Evolutionary conservation across 2,329 filamentous ascomycete genomes (phyloP), one percentile per base, ranked within the genome.

Genomic region (Byssoonygena ceratinophila): DNA sequence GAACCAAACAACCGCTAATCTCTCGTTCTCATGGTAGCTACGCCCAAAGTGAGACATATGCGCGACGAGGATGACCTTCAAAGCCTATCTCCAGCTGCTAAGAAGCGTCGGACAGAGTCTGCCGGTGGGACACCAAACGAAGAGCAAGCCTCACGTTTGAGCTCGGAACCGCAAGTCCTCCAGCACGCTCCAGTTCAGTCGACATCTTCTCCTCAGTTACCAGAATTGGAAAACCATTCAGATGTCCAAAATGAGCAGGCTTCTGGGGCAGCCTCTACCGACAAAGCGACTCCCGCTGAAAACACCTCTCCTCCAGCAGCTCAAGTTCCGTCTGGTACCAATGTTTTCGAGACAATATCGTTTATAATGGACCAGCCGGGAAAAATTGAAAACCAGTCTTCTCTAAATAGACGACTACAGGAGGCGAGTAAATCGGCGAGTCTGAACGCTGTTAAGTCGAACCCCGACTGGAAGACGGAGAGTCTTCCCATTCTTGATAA

Each of bases 401-500:
- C 63, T 8, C 59, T 69, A 53, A 67, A 64, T 20, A 64, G 64
- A 44, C 65, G 68, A 56, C 64, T 66, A 49, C 47, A 50, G 41
- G 58, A 58, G 9, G 50, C 59, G 16, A 65, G 62, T 9, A 61
- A 64, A 22, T 60, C 64, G 9, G 66, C 66, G 52, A 64, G 61
- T 14, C 60, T 68, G 55, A 65, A 65, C 14, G 70, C 69, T 54
- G 61, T 71, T 25, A 72, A 71, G 54, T 68, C 70, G 39, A 71
- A 69, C 52, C 68, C 68, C 5, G 67, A 70, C 39, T 61, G 81
- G 56, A 78, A 78, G 60, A 74, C 80, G 18, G 75, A 82, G 57
- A 81, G 78, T 62, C 63, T 83, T 29, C 75, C 79, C 8, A 78
- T 82, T 29, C 66, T 83, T 20, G 79, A 83, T 55, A 82, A 80